These are phyloP conservation scores for Juglanconis juglandina DNA, from an alignment of 2,329 filamentous ascomycete species.

Conservation along the genomic window DNA sequence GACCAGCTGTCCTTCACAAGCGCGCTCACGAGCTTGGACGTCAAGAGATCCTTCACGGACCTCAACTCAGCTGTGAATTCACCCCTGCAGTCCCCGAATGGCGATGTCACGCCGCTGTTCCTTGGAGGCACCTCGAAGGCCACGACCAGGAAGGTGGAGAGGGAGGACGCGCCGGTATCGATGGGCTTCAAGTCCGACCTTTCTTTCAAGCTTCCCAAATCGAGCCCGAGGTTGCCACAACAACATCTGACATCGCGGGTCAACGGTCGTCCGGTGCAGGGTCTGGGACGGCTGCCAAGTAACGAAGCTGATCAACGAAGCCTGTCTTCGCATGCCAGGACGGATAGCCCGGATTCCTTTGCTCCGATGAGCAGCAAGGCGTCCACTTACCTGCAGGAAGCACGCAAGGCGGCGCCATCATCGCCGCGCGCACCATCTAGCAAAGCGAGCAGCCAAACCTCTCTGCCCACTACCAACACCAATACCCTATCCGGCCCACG, in stretches of 20 bases:
- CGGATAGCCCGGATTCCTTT: constrained; percentile 23
- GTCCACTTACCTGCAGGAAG: constrained; percentile 34
- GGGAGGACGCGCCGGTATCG: neutral
- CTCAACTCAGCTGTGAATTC: neutral
- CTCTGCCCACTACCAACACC: constrained; percentile 5
- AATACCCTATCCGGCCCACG: constrained; percentile 11
- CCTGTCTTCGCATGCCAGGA: neutral
- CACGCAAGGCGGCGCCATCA: constrained; percentile 29
- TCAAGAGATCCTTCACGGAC: constrained; percentile 14
- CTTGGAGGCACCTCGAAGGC: constrained; percentile 4
- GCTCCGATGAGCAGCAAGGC: constrained; percentile 24
- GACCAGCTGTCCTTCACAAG: constrained; percentile 24
- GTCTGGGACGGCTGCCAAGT: neutral
- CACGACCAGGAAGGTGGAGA: neutral
- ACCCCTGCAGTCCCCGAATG: neutral
- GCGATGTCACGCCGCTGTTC: constrained; percentile 9
- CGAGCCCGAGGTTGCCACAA: neutral
- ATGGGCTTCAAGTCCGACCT: neutral
- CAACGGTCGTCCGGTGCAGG: neutral
- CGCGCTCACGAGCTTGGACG: constrained; percentile 21
- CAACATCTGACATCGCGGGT: neutral
- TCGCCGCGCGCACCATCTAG: constrained; percentile 21
- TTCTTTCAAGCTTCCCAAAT: neutral
- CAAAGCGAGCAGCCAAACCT: neutral
- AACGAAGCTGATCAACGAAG: constrained; percentile 4